Evolutionary conservation across 768 basidiomycete species (phyloP).

Genomic region (Pholiota molesta): DNA sequence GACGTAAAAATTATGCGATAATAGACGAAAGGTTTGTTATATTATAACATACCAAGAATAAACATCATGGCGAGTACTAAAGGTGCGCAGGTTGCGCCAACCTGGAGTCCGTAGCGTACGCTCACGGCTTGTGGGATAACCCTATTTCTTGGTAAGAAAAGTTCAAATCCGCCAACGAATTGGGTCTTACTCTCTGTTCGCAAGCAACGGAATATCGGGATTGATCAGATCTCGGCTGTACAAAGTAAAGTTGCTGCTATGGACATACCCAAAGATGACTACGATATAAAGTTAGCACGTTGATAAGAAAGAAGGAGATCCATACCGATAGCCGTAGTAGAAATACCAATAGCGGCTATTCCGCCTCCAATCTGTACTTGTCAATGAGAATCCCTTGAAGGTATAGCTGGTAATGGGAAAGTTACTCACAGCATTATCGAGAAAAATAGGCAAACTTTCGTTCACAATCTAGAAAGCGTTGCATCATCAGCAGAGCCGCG

Average conservation of each 20-base stretch:
- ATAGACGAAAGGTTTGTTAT: background rate
- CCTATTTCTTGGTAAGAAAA: slow-evolving; percentile 25
- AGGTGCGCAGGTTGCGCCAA: slow-evolving; percentile 80
- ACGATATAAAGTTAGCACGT: background rate
- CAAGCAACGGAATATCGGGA: background rate
- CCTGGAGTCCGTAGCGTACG: slow-evolving; percentile 77
- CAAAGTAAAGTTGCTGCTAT: background rate
- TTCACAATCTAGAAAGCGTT: slow-evolving; percentile 61
- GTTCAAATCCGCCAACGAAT: too few relatives aligned
- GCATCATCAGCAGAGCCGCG: background rate
- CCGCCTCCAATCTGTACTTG: slow-evolving; percentile 61
- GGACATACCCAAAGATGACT: slow-evolving; percentile 81
- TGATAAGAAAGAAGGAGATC: background rate
- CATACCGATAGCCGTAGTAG: slow-evolving; percentile 72
- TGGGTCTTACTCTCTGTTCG: slow-evolving; percentile 66
- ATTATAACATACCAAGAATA: slow-evolving; percentile 40
- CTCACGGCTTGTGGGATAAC: slow-evolving; percentile 74
- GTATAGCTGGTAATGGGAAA: background rate
- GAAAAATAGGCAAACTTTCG: slow-evolving; percentile 81
- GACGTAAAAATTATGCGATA: slow-evolving; percentile 21
- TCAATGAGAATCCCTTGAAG: background rate
- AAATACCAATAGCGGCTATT: slow-evolving; percentile 73
- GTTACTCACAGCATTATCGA: slow-evolving; percentile 67
- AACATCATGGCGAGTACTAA: slow-evolving; percentile 78
- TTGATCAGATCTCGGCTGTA: background rate